Evolutionary conservation across 2,329 filamentous ascomycete genomes (phyloP).

Genomic region (Colletotrichum gloeosporioides): DNA sequence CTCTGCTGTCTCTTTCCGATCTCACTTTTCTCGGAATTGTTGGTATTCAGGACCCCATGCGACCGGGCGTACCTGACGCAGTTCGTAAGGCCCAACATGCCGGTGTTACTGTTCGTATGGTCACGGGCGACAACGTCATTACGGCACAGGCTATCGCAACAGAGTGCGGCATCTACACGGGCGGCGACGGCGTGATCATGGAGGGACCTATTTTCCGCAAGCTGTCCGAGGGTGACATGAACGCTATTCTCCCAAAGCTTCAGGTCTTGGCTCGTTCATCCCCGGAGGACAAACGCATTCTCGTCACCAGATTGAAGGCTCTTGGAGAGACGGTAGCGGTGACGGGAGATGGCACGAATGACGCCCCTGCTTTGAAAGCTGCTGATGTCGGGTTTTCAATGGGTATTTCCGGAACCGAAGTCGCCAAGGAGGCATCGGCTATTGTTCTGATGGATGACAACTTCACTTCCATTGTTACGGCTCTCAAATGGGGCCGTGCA

Average conservation of each 20-base stretch:
- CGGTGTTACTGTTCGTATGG: constrained; percentile 75
- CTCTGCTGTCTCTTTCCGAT: constrained; percentile 58
- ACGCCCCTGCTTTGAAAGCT: constrained; percentile 68
- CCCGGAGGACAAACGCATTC: constrained; percentile 63
- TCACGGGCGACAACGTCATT: constrained; percentile 71
- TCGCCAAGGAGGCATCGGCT: constrained; percentile 71
- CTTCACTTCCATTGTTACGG: constrained; percentile 70
- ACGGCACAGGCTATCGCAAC: constrained; percentile 71
- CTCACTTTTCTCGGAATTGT: constrained; percentile 77
- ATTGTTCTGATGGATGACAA: constrained; percentile 73
- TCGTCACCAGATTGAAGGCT: constrained; percentile 58
- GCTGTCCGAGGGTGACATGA: constrained; percentile 57
- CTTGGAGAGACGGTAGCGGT: constrained; percentile 65
- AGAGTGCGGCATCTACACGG: constrained; percentile 68
- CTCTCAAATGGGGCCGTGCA: constrained; percentile 70
- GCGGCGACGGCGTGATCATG: constrained; percentile 64
- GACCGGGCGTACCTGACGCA: constrained; percentile 68
- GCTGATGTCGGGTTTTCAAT: constrained; percentile 74
- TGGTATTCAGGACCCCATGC: constrained; percentile 74
- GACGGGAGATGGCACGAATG: constrained; percentile 72
- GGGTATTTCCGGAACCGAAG: constrained; percentile 71
- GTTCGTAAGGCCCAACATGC: constrained; percentile 68
- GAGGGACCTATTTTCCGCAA: constrained; percentile 68
- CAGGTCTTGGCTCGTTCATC: constrained; percentile 63
- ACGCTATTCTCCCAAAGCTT: constrained; percentile 53